Percentiles rank a stretch among this genome's conserved stretches.
Evolutionary conservation across 2,329 filamentous ascomycete genomes (phyloP).

Genomic region (Pyrenochaeta sp.): DNA sequence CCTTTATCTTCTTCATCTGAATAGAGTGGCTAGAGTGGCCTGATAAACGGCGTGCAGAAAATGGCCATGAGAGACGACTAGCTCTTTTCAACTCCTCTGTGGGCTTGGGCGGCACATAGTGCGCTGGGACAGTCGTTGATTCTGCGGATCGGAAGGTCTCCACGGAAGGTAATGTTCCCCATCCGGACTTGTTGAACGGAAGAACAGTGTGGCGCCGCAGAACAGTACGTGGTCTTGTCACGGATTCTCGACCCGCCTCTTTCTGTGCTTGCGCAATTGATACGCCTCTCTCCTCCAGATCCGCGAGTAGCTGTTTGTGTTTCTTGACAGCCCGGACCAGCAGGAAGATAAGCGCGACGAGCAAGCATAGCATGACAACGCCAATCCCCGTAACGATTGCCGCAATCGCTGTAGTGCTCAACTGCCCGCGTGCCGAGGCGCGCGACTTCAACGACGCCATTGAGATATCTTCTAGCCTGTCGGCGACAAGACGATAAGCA

Average conservation of each 20-base stretch:
- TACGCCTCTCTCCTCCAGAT: conserved; percentile 45
- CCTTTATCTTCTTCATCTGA: conserved; percentile 38
- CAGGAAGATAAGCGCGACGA: conserved; percentile 34
- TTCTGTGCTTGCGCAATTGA: conserved; percentile 33
- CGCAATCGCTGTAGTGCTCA: conserved; percentile 34
- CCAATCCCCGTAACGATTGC: conserved; percentile 37
- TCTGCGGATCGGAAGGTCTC: conserved; percentile 42
- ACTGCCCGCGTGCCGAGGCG: conserved; percentile 14
- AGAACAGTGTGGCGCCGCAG: conserved; percentile 43
- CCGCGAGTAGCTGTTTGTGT: conserved; percentile 42
- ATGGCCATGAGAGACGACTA: conserved; percentile 43
- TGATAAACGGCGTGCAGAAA: conserved; percentile 29
- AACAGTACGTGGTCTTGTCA: conserved; percentile 42
- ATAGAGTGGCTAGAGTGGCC: conserved; percentile 33
- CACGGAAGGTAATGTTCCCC: conserved; percentile 53
- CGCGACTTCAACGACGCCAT: conserved; percentile 22
- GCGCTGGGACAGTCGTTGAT: conserved; percentile 19
- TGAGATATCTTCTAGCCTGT: neutral
- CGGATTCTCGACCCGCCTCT: conserved; percentile 20
- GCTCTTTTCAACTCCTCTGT: conserved; percentile 24
- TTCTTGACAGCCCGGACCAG: conserved; percentile 36
- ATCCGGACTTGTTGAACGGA: conserved; percentile 50
- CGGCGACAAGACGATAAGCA: neutral
- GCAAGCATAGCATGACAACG: conserved; percentile 34
- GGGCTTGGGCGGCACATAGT: conserved; percentile 37